Evolutionary conservation across 1,139 yeast species (phyloP), one percentile per base, ranked within the genome.

Genomic region (Debaryomycetaceae sp.): DNA sequence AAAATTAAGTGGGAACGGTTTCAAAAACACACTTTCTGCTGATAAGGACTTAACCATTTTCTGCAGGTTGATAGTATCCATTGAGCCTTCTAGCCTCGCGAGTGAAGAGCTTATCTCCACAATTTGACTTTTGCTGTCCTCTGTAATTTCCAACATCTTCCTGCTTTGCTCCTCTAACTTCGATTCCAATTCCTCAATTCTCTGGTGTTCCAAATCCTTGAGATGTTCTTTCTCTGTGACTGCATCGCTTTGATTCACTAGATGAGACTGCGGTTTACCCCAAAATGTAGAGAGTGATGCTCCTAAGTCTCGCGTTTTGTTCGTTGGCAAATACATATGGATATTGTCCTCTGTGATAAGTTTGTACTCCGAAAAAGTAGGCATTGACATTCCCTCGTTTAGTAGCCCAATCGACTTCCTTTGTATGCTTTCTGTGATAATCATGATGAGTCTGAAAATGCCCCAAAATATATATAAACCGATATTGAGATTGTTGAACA

Each of bases 401-500:
- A 36, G 20, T 20, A 27, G 37, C n/a, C 8, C 38, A 8, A 17
- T 14, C 9, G 22, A 17, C 42, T 42, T 13, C 45, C 42, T 3
- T 39, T 41, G 1, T 47, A 42, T 13, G 38, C 31, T 31, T 39
- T 37, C 29, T 48, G 46, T 34, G 45, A 31, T 13, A 43, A 39
- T n/a, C 49, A 47, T 6, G 52, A 41, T 14, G 51, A 29, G 2
- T 40, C 68, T 53, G 35, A 65, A 60, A 1, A 56, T 31, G 37
- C 66, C 59, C 70, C 70, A 68, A 13, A 60, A 47, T 29, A 63
- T 58, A 42, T 63, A 66, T 20, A 69, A 46, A 9, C 56, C 50
- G 36, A 69, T 60, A 47, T 66, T 68, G 40, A 68, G 57, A 48
- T 66, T 62, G 46, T 59, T 68, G 47, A 69, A 69, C 1, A 67